A percentile compares a stretch with the other conserved stretches of the same genome.
phyloP scores from a whole-genome alignment of 148 eudicot genomes.

The Hydrangea macrophylla region DNA sequence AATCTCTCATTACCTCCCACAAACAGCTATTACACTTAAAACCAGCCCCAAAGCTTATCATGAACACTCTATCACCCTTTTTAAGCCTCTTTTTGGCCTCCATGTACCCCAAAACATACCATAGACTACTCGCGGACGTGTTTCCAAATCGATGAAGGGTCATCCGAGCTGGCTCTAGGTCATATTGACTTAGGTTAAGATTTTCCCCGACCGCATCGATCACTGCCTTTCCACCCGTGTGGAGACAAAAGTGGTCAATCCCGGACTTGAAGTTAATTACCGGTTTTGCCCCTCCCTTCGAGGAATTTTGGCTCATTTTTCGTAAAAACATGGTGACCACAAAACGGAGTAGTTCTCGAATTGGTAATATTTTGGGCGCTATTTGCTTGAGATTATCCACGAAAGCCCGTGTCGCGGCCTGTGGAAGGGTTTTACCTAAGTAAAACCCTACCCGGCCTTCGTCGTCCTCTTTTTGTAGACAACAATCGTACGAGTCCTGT shows the following conservation, averaged over 20 bases:
- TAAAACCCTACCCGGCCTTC: constrained; percentile 14
- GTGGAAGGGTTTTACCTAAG: constrained; percentile 18
- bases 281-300: constrained; percentile 3
- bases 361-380: constrained; percentile 11
- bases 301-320: constrained; percentile 3
- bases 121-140: constrained; percentile 58
- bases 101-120: constrained; percentile 64
- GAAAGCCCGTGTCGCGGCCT: constrained; percentile 16
- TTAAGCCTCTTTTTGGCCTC: constrained; percentile 54
- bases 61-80: constrained; percentile 45
- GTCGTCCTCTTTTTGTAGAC: constrained; percentile 16
- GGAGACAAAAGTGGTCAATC: constrained; percentile 59
- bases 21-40: constrained; percentile 71
- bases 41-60: constrained; percentile 64
- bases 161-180: constrained; percentile 65
- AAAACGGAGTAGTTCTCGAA: background rate
- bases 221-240: constrained; percentile 60
- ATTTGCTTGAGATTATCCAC: constrained; percentile 12
- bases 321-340: background rate
- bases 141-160: constrained; percentile 59
- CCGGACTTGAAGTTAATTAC: constrained; percentile 41
- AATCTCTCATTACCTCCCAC: constrained; percentile 68
- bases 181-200: constrained; percentile 26
- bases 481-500: constrained; percentile 13
- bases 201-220: constrained; percentile 54